Percentiles rank a stretch among this genome's conserved stretches.
Conservation (phyloP, 257 asterid species). For the Forsythia viridissima region DNA sequence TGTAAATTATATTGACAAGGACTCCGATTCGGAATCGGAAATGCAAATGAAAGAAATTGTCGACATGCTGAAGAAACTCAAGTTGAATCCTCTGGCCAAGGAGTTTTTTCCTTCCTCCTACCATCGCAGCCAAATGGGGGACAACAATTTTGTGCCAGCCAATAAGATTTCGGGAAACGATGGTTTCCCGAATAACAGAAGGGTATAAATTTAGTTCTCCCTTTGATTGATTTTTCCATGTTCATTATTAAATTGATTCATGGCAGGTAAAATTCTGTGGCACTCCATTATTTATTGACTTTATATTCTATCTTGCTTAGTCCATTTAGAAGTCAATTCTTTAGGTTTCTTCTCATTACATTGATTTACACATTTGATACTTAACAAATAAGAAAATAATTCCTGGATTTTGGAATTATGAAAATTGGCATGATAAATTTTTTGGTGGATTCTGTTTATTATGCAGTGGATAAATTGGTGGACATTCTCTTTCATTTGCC, state of each 20-base stretch:
- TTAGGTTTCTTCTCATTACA: conserved; percentile 13
- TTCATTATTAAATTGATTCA: conserved; percentile 14
- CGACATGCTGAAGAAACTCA: conserved; percentile 68
- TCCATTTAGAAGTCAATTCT: not conserved
- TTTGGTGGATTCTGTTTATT: not conserved
- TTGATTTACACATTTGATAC: conserved; percentile 10
- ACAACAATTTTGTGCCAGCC: conserved; percentile 45
- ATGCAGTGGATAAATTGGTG: too few species aligned
- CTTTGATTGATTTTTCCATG: not conserved
- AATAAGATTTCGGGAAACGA: conserved; percentile 52
- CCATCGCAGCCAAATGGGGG: conserved; percentile 53
- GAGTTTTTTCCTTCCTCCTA: conserved; percentile 84
- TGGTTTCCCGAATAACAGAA: conserved; percentile 54
- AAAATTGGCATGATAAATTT: not conserved
- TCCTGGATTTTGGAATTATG: conserved; percentile 2
- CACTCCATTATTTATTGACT: conserved; percentile 24
- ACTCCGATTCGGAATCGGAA: conserved; percentile 64
- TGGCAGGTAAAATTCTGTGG: not conserved
- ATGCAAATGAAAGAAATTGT: conserved; percentile 64
- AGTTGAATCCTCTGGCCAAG: conserved; percentile 88
- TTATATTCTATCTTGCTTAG: conserved; percentile 5
- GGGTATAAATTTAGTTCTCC: conserved; percentile 52
- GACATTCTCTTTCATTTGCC: too few species aligned
- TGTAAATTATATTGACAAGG: conserved; percentile 44
- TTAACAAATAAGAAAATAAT: not conserved